Evolutionary conservation across 306 rosid genomes (phyloP).

Genomic region (Trifolium repens): DNA sequence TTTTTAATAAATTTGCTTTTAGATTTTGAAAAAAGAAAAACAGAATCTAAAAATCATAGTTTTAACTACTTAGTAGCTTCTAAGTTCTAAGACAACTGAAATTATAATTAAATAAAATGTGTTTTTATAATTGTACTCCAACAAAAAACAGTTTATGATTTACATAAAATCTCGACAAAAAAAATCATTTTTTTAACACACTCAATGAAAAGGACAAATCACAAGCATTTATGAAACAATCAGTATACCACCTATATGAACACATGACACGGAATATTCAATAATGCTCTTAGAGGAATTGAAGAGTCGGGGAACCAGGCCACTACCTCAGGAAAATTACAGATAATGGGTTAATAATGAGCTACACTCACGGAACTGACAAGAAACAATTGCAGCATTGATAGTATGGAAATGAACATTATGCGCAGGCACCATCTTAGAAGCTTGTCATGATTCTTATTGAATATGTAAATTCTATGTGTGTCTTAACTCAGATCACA

Average conservation of each 20-base stretch:
- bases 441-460: neutral
- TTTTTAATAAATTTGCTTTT: neutral
- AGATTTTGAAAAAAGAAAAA: neutral
- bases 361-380: slow-evolving; percentile 10
- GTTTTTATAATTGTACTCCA: neutral
- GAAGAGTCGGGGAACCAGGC: slow-evolving; percentile 20
- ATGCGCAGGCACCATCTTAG: neutral
- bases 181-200: neutral
- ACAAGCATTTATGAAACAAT: slow-evolving; percentile 15
- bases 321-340: slow-evolving; percentile 23
- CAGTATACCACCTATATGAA: slow-evolving; percentile 26
- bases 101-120: neutral
- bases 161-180: neutral
- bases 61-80: slow-evolving; percentile 9
- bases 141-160: neutral
- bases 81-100: slow-evolving; percentile 17
- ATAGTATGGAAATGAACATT: slow-evolving; percentile 9
- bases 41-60: neutral
- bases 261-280: slow-evolving; percentile 14
- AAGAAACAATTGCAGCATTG: slow-evolving; percentile 25
- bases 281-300: neutral
- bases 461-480: too few relatives aligned
- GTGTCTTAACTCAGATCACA: too few relatives aligned
- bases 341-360: neutral
- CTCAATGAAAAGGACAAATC: slow-evolving; percentile 26